Percentiles rank a stretch among this genome's conserved stretches.
Evolutionary conservation across 495 filamentous ascomycete species (phyloP).

Genomic region (Xylaria curta): DNA sequence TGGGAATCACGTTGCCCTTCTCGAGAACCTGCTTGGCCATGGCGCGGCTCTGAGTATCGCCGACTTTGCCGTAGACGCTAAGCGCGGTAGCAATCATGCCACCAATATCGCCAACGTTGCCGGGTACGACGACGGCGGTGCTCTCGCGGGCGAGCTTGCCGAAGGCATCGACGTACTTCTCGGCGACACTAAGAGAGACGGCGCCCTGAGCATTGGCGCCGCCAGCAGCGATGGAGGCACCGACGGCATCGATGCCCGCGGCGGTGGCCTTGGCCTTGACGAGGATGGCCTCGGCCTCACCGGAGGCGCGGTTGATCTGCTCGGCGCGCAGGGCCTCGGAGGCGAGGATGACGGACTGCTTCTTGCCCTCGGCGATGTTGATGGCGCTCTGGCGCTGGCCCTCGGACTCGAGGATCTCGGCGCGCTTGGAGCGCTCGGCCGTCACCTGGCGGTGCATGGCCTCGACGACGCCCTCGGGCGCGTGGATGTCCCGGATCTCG

Average conservation of each 20-base stretch:
- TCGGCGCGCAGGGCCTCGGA: constrained; percentile 91
- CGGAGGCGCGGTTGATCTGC: constrained; percentile 86
- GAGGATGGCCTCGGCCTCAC: constrained; percentile 92
- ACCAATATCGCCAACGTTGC: constrained; percentile 95
- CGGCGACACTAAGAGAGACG: constrained; percentile 84
- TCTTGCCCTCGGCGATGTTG: constrained; percentile 96
- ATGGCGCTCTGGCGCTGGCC: constrained; percentile 96
- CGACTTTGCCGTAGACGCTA: constrained; percentile 94
- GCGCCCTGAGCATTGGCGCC: constrained; percentile 78
- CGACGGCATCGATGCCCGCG: constrained; percentile 84
- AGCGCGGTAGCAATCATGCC: constrained; percentile 97
- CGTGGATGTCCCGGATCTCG: constrained; percentile 98
- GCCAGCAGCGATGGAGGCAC: constrained; percentile 70
- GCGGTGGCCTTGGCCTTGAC: constrained; percentile 88
- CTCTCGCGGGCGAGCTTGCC: constrained; percentile 89
- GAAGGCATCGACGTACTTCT: constrained; percentile 98
- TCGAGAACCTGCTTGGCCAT: constrained; percentile 61
- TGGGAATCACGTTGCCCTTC: constrained; percentile 27
- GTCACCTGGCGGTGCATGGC: constrained; percentile 99
- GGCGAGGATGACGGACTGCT: constrained; percentile 93
- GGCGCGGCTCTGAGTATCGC: constrained; percentile 75
- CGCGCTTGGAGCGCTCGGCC: constrained; percentile 93
- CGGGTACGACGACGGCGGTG: constrained; percentile 91
- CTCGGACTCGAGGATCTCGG: constrained; percentile 95
- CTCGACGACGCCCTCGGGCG: constrained; percentile 86